Evolutionary conservation across 1,139 yeast species (phyloP).

Genomic region (Kluyveromyces marxianus): DNA sequence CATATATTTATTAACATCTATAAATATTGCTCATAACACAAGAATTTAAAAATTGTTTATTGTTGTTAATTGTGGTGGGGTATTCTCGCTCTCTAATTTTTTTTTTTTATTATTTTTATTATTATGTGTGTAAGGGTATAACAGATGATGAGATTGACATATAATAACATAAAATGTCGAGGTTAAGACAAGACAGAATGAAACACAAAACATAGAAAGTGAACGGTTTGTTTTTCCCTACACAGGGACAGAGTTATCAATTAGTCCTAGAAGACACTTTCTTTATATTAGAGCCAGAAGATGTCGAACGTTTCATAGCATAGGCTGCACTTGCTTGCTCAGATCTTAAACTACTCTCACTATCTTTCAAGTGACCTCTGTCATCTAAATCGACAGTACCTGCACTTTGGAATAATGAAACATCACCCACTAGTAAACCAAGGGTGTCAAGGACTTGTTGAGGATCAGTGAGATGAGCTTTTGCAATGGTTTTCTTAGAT

Average conservation of each 20-base stretch:
- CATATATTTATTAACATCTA: background rate
- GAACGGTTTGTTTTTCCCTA: background rate
- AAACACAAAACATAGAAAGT: background rate
- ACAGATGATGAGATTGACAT: too few species aligned
- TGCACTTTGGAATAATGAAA: constrained; percentile 66
- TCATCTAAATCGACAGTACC: constrained; percentile 70
- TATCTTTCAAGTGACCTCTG: constrained; percentile 51
- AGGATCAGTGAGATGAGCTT: constrained; percentile 83
- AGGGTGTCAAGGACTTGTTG: constrained; percentile 77
- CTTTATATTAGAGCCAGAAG: constrained; percentile 3
- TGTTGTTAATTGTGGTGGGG: too few species aligned
- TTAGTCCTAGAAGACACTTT: background rate
- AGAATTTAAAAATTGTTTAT: background rate
- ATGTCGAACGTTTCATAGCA: constrained; percentile 23
- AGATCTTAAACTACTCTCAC: constrained; percentile 32
- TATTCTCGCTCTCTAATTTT: too few species aligned
- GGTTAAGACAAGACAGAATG: too few species aligned
- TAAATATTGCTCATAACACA: background rate
- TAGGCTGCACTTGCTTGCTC: constrained; percentile 26
- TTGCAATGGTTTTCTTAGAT: constrained; percentile 79
- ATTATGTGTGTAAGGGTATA: too few species aligned
- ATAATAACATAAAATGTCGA: too few species aligned
- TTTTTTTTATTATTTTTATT: too few species aligned
- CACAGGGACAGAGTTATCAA: background rate
- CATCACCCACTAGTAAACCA: constrained; percentile 70